Evolutionary conservation across 768 basidiomycete genomes (phyloP), one percentile per base, ranked within the genome.

Genomic region (Roridomyces roridus): DNA sequence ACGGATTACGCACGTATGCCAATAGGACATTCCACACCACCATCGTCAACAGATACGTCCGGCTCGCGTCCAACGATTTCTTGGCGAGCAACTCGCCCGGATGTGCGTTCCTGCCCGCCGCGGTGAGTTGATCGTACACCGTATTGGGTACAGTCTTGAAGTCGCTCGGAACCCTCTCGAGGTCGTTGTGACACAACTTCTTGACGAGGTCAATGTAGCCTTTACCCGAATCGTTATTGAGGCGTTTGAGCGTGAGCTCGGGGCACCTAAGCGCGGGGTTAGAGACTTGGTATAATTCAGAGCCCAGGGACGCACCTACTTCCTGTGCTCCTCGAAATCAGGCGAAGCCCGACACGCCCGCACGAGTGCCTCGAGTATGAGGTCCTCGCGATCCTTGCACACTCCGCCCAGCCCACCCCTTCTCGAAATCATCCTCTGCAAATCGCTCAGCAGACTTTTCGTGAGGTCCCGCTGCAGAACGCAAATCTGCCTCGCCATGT

Each of bases 321-420:
- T 23, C 1, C 53, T 35, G 29, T 42, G 34, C 20, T 9, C 34
- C 49, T 63, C 62, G n/a, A 51, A 59, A 24, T 47, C 35, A 11
- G 48, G 34, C 9, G 58, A 50, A 9, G 52, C 49, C 6, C 51
- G 40, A 39, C 62, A 63, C 14, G 62, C 52, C 11, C 58, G 42
- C 12, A 51, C 41, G 4, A 63, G 54, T 2, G 57, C 62, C 37
- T 59, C 62, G 15, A 63, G 39, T 8, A 63, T 55, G 43, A 57
- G 52, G 12, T 51, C 50, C 26, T 63, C 54, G 14, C 62, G 58
- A 20, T 63, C 49, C 25, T 34, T 25, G 6, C n/a, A 29, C 5
- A 6, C 43, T 55, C 24, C 57, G 51, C 28, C 20, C 12, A 31
- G 28, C 55, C 62, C 57, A 63, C 7, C 29, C 15, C 7, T 41